A percentile compares a stretch with the other conserved stretches of the same genome.
Evolutionary conservation across 1,139 yeast species (phyloP).

Genomic region (Suhomyces ambrosiae): DNA sequence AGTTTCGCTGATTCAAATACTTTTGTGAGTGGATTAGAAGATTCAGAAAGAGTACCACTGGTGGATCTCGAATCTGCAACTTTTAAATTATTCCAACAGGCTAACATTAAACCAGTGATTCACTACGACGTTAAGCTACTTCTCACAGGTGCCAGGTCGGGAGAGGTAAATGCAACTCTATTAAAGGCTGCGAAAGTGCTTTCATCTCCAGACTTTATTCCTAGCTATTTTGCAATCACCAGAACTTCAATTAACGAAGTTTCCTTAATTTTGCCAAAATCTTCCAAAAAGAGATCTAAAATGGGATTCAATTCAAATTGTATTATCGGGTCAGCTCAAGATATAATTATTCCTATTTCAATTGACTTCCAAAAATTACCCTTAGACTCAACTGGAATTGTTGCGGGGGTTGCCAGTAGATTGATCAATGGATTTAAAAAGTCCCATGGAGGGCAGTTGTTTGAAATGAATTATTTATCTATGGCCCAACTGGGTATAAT

Average conservation of each 20-base stretch:
- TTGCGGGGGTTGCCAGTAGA: conserved; percentile 63
- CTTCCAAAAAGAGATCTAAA: conserved; percentile 31
- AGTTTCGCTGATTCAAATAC: conserved; percentile 47
- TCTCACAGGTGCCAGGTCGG: conserved; percentile 64
- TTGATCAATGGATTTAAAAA: conserved; percentile 38
- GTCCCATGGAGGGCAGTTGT: conserved; percentile 25
- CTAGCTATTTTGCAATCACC: conserved; percentile 62
- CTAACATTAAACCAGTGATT: conserved; percentile 48
- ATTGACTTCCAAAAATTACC: conserved; percentile 60
- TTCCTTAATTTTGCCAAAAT: conserved; percentile 56
- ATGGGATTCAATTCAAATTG: conserved; percentile 47
- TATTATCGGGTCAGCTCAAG: conserved; percentile 60
- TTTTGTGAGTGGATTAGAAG: conserved; percentile 16
- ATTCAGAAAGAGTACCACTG: not conserved
- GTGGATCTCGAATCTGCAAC: conserved; percentile 33
- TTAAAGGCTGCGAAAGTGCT: conserved; percentile 36
- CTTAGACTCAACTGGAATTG: conserved; percentile 65
- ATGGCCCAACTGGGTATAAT: conserved; percentile 65
- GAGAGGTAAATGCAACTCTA: conserved; percentile 44
- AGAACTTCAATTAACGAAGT: conserved; percentile 55
- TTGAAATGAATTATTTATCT: conserved; percentile 63
- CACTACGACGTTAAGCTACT: conserved; percentile 44
- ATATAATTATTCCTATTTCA: conserved; percentile 57
- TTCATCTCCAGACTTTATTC: conserved; percentile 32
- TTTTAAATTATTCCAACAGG: conserved; percentile 42